A percentile compares a stretch with the other conserved stretches of the same genome.
These are phyloP conservation scores for Sphaerulina musiva DNA, from an alignment of 2,329 filamentous ascomycete genomes.

Conservation along the genomic window DNA sequence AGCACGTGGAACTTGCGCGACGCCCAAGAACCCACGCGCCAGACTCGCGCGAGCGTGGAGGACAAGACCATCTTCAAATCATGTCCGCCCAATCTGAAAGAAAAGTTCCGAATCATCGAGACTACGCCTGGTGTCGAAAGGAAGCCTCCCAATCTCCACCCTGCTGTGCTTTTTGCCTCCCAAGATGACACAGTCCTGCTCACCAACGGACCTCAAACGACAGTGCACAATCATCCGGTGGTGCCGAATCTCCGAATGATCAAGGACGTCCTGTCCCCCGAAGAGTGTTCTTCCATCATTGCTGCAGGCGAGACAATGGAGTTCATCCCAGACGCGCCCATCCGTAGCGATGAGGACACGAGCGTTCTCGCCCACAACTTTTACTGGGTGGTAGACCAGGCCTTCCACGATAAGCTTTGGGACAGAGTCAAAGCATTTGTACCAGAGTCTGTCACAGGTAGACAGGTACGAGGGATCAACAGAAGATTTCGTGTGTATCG, in stretches of 20 bases:
- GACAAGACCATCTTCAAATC: constrained; percentile 50
- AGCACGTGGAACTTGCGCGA: constrained; percentile 55
- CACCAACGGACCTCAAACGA: constrained; percentile 42
- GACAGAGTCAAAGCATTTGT: constrained; percentile 53
- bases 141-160: constrained; percentile 62
- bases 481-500: constrained; percentile 64
- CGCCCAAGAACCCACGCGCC: constrained; percentile 34
- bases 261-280: constrained; percentile 52
- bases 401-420: constrained; percentile 60
- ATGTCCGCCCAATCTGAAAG: constrained; percentile 35
- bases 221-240: constrained; percentile 53
- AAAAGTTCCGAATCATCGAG: constrained; percentile 54
- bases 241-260: constrained; percentile 58
- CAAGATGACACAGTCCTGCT: constrained; percentile 51
- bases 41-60: constrained; percentile 53
- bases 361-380: constrained; percentile 67
- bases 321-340: constrained; percentile 61
- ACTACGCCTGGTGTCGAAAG: constrained; percentile 53
- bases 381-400: constrained; percentile 62
- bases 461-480: constrained; percentile 57
- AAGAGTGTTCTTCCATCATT: constrained; percentile 61
- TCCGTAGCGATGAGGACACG: constrained; percentile 56
- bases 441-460: constrained; percentile 50
- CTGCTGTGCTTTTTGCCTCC: constrained; percentile 59
- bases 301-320: constrained; percentile 58